Conservation (phyloP, 805 yeast species). For the Hanseniaspora lachancei region DNA sequence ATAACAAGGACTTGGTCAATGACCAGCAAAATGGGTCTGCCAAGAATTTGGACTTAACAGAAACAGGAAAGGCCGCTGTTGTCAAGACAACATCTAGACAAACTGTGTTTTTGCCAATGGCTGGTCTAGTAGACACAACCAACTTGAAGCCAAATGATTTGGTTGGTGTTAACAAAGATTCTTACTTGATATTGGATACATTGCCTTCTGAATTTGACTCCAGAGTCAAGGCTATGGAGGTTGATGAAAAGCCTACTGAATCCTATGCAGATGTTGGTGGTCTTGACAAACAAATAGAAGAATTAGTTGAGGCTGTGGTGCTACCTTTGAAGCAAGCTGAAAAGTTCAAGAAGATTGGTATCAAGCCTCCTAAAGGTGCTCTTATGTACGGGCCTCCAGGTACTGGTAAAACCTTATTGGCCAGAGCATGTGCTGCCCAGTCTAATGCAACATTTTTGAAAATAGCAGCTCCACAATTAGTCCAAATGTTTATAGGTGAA, state of each 20-base stretch:
- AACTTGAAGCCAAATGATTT: conserved; percentile 92
- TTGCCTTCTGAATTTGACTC: conserved; percentile 95
- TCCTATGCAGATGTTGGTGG: conserved; percentile 97
- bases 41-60: conserved; percentile 69
- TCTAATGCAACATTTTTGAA: conserved; percentile 93
- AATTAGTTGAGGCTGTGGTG: conserved; percentile 94
- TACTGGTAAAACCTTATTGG: conserved; percentile 92
- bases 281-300: conserved; percentile 94
- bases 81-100: conserved; percentile 95
- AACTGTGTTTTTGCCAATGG: conserved; percentile 88
- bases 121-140: conserved; percentile 87
- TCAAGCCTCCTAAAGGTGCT: conserved; percentile 97
- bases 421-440: conserved; percentile 98
- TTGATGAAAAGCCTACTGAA: conserved; percentile 96
- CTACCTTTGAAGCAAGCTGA: conserved; percentile 98
- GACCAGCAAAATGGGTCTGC: conserved; percentile 88
- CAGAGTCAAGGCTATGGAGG: conserved; percentile 98
- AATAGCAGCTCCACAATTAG: conserved; percentile 94
- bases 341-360: conserved; percentile 84
- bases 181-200: conserved; percentile 83
- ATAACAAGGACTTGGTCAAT: conserved; percentile 42
- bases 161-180: conserved; percentile 95
- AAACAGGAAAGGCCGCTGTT: conserved; percentile 94
- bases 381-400: conserved; percentile 99
- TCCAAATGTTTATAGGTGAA: conserved; percentile 97